A percentile compares a stretch with the other conserved stretches of the same genome.
phyloP scores from a whole-genome alignment of 345 rosid species.

The Citrus mangshanensis region DNA sequence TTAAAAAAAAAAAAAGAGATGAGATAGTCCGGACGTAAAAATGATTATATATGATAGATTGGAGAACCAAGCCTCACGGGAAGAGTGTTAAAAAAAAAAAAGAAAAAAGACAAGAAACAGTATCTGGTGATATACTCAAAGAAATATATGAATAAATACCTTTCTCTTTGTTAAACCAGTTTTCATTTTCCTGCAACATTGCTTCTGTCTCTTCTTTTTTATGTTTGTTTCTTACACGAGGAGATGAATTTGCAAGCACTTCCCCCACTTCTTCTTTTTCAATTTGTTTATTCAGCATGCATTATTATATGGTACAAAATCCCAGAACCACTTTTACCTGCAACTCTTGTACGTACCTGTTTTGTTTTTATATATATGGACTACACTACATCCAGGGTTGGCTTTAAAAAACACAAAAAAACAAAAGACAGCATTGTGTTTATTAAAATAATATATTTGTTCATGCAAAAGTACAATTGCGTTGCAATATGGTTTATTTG shows the following conservation, averaged over 20 bases:
- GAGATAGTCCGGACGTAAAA: fast-evolving
- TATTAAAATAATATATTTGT: too few species aligned
- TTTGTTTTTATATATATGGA: not conserved
- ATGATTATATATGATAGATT: too few species aligned
- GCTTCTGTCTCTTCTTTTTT: not conserved
- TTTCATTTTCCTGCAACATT: not conserved
- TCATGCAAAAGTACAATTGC: not conserved
- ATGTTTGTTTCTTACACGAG: slow-evolving; percentile 13
- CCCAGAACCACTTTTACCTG: not conserved
- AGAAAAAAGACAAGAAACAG: not conserved
- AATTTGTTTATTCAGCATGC: not conserved
- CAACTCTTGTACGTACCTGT: not conserved
- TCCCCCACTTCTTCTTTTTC: slow-evolving; percentile 10
- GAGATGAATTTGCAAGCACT: slow-evolving; percentile 8
- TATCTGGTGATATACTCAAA: not conserved
- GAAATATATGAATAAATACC: not conserved
- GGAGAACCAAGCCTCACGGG: slow-evolving; percentile 2
- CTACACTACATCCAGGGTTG: not conserved
- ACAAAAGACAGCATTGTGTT: not conserved
- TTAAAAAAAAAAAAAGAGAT: too few species aligned
- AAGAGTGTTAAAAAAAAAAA: too few species aligned
- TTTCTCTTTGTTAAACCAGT: not conserved
- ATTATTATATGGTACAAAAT: not conserved
- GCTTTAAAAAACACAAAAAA: not conserved
- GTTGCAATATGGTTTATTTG: not conserved